A percentile compares a stretch with the other conserved stretches of the same genome.
These are phyloP conservation scores for Aspergillus carbonarius DNA, from an alignment of 2,329 filamentous ascomycete species.

Conservation along the genomic window DNA sequence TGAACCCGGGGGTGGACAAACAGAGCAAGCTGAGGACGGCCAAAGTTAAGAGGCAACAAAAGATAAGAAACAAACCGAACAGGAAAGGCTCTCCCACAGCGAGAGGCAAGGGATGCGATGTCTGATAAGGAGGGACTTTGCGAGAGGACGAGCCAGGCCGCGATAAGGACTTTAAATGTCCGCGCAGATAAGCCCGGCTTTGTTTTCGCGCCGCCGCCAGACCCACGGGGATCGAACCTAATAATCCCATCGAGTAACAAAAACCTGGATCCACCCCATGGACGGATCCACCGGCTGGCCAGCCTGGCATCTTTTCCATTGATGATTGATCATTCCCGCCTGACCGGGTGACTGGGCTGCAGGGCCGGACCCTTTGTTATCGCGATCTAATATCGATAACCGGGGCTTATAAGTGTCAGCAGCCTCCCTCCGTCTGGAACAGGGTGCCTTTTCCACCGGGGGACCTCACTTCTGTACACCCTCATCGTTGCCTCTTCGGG, in stretches of 20 bases:
- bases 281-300: not conserved
- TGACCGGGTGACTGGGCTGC: not conserved
- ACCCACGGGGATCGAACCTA: not conserved
- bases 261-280: conserved; percentile 10
- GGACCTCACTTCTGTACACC: conserved; percentile 16
- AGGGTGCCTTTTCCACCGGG: not conserved
- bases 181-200: not conserved
- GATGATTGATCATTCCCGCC: too few species aligned
- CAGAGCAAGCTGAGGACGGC: too few species aligned
- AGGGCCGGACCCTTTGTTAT: not conserved
- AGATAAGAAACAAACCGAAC: not conserved
- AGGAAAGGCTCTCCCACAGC: conserved; percentile 5
- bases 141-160: not conserved
- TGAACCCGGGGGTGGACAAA: conserved; percentile 5
- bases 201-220: not conserved
- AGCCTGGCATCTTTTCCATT: not conserved
- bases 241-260: conserved; percentile 18
- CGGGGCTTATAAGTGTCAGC: not conserved
- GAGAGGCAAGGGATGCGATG: conserved; percentile 6
- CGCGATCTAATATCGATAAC: not conserved
- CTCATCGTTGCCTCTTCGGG: conserved; percentile 25
- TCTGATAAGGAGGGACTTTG: conserved; percentile 6
- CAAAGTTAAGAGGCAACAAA: conserved; percentile 13
- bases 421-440: not conserved
- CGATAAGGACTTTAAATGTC: conserved; percentile 15